Conservation (phyloP, 208 protist species). For the Strigomonas galati region DNA sequence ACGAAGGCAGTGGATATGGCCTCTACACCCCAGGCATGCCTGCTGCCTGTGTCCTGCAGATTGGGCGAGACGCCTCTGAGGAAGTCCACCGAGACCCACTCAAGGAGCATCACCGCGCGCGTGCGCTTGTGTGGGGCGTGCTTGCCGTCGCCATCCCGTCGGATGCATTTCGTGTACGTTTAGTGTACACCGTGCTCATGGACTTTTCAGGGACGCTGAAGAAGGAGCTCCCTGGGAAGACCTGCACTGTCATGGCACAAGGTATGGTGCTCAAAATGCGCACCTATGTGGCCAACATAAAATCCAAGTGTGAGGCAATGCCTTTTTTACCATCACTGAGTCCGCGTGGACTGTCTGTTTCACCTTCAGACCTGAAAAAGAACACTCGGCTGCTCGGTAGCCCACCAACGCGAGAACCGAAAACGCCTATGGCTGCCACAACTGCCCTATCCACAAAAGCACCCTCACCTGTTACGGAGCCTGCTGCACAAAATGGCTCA, state of each 20-base stretch:
- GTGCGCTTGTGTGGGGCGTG: constrained; percentile 23
- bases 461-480: no score
- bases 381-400: no score
- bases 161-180: constrained; percentile 16
- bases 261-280: no score
- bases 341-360: no score
- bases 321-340: no score
- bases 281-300: no score
- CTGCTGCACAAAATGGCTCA: no score
- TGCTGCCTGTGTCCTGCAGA: constrained; percentile 27
- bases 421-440: no score
- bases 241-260: background rate
- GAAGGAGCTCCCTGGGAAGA: background rate
- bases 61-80: constrained; percentile 9
- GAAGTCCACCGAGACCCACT: constrained; percentile 11
- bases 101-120: constrained; percentile 13
- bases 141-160: constrained; percentile 32
- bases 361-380: no score
- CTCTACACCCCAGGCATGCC: constrained; percentile 31
- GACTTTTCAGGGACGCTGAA: constrained; percentile 2
- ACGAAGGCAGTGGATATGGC: constrained; percentile 22
- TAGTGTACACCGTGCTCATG: constrained; percentile 32
- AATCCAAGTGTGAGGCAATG: no score
- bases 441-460: no score
- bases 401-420: no score